phyloP scores from a whole-genome alignment of 495 filamentous ascomycete genomes.

The Neurospora africana region DNA sequence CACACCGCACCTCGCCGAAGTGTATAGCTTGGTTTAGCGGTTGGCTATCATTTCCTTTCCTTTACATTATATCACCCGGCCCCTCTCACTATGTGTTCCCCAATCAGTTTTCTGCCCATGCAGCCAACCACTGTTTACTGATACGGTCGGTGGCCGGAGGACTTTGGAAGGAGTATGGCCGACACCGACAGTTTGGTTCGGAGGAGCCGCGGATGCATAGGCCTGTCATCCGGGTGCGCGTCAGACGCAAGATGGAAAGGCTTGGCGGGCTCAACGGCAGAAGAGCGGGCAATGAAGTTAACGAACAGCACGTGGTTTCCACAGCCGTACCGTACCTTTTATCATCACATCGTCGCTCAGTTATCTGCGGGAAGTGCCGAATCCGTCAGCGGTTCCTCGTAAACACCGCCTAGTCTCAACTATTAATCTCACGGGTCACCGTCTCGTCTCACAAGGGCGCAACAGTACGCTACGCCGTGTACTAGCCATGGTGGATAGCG shows the following conservation, averaged over 20 bases:
- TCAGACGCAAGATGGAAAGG: background rate
- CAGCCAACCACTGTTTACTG: background rate
- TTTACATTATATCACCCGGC: background rate
- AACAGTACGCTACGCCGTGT: background rate
- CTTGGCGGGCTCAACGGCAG: background rate
- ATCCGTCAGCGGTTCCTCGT: background rate
- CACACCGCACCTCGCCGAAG: background rate
- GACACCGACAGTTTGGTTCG: background rate
- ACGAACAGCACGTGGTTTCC: background rate
- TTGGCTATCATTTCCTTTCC: background rate
- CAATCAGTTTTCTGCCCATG: background rate
- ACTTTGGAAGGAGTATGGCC: background rate
- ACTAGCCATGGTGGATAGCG: background rate
- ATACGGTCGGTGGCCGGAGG: background rate
- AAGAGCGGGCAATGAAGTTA: background rate
- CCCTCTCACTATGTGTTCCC: background rate
- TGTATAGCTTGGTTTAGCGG: background rate
- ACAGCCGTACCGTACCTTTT: background rate
- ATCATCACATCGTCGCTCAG: background rate
- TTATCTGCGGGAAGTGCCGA: background rate
- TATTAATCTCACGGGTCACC: background rate
- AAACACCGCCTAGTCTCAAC: background rate
- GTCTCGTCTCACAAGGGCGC: background rate
- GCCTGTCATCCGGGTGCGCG: background rate
- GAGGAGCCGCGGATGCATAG: background rate